phyloP scores from a whole-genome alignment of 495 filamentous ascomycete species.

The Penicillium antarcticum region DNA sequence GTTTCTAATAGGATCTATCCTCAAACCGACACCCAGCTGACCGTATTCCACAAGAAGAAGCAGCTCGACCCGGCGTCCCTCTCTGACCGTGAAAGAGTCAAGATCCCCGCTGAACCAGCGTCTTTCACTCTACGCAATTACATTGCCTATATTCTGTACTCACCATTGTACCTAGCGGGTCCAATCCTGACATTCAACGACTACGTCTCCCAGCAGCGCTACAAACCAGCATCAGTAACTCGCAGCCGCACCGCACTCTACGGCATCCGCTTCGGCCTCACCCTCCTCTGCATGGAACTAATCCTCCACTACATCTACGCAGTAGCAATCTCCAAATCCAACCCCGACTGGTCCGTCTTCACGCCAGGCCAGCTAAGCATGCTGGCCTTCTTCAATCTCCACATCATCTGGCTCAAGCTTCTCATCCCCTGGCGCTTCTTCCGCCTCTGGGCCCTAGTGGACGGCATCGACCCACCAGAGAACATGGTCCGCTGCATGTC shows the following conservation, averaged over 20 bases:
- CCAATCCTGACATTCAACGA: conserved; percentile 98
- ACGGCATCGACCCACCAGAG: conserved; percentile 92
- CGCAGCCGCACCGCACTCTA: conserved; percentile 68
- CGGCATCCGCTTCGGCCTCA: conserved; percentile 75
- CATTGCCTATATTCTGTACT: conserved; percentile 83
- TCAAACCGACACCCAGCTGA: conserved; percentile 8
- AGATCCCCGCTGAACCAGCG: conserved; percentile 62
- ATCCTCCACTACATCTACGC: conserved; percentile 92
- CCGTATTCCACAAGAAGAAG: conserved; percentile 92
- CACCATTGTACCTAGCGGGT: conserved; percentile 87
- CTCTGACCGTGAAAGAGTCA: conserved; percentile 82
- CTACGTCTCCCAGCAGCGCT: conserved; percentile 83
- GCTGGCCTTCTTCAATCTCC: conserved; percentile 93
- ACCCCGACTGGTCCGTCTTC: conserved; percentile 77
- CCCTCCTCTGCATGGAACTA: conserved; percentile 87
- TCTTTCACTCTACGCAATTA: conserved; percentile 83
- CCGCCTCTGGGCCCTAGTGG: conserved; percentile 86
- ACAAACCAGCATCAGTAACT: conserved; percentile 66
- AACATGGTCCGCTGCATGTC: conserved; percentile 98
- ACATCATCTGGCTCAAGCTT: conserved; percentile 97
- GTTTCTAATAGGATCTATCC: conserved; percentile 19
- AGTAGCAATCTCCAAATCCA: conserved; percentile 83
- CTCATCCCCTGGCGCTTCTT: conserved; percentile 97
- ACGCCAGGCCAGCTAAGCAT: conserved; percentile 85
- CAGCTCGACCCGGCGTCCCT: conserved; percentile 82